Evolutionary conservation across 306 rosid genomes (phyloP).

Genomic region (Inga leiocalycina): DNA sequence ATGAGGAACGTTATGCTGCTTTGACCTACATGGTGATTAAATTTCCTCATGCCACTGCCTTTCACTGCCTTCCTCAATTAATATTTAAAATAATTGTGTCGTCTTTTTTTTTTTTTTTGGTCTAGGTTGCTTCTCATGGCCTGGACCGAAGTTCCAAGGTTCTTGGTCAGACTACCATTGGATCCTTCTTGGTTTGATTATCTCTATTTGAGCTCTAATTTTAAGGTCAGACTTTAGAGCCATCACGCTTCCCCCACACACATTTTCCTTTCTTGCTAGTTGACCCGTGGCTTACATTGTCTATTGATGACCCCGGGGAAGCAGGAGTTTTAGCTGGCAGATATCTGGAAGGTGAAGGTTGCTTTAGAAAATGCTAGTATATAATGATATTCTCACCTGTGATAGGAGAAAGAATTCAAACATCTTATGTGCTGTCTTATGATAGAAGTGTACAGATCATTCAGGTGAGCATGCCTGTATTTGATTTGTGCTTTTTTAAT

Average conservation of each 20-base stretch:
- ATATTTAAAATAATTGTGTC: slow-evolving; percentile 2
- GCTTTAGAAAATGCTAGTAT: slow-evolving; percentile 30
- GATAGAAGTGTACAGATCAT: slow-evolving; percentile 39
- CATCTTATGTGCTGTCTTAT: slow-evolving; percentile 32
- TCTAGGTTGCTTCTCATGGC: slow-evolving; percentile 97
- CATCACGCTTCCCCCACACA: not conserved
- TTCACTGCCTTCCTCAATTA: not conserved
- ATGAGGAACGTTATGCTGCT: slow-evolving; percentile 91
- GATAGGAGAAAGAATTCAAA: slow-evolving; percentile 28
- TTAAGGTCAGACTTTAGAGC: slow-evolving; percentile 38
- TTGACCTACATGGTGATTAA: slow-evolving; percentile 77
- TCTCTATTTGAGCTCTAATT: slow-evolving; percentile 27
- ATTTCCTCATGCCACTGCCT: not conserved
- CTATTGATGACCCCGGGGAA: slow-evolving; percentile 21
- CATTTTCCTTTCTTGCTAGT: slow-evolving; percentile 15
- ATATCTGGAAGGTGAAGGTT: slow-evolving; percentile 20
- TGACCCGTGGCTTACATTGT: slow-evolving; percentile 22
- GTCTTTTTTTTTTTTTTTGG: not conserved
- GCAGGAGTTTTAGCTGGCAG: slow-evolving; percentile 37
- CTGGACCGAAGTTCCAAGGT: slow-evolving; percentile 95
- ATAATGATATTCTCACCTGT: slow-evolving; percentile 27
- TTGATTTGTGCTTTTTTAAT: slow-evolving; percentile 16
- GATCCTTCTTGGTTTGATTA: slow-evolving; percentile 74
- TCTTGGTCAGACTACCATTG: slow-evolving; percentile 93
- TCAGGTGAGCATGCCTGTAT: slow-evolving; percentile 49